Conservation (phyloP, 306 rosid genomes). For the Corylus heterophylla region DNA sequence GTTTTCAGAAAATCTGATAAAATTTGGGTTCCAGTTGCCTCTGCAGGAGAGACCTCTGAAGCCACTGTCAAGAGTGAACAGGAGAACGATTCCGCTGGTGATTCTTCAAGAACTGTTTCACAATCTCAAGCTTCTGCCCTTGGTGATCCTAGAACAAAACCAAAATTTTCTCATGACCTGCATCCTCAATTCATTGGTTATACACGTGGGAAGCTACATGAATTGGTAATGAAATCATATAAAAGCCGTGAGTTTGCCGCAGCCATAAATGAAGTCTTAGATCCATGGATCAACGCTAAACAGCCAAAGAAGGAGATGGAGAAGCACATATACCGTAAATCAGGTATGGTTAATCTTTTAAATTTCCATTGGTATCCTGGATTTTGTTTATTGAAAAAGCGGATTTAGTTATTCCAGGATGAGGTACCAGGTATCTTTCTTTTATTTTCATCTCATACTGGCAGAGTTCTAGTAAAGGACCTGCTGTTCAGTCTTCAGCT, state of each 20-base stretch:
- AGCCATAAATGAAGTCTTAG: conserved; percentile 91
- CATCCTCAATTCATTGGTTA: conserved; percentile 93
- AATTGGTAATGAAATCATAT: conserved; percentile 88
- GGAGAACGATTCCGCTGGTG: conserved; percentile 45
- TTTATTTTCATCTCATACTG: conserved; percentile 3
- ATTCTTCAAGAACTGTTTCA: conserved; percentile 37
- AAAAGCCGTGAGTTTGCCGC: conserved; percentile 97
- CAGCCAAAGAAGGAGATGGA: conserved; percentile 94
- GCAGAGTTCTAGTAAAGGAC: neutral
- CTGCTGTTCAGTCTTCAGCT: neutral
- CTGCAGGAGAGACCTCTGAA: conserved; percentile 63
- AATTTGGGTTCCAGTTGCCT: conserved; percentile 87
- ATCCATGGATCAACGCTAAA: conserved; percentile 94
- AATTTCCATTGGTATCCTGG: neutral
- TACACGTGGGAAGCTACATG: conserved; percentile 88
- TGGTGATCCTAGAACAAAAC: conserved; percentile 27
- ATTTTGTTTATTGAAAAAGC: neutral
- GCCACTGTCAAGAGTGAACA: conserved; percentile 33
- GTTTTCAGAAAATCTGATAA: conserved; percentile 84
- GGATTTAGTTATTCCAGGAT: neutral
- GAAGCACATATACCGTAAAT: conserved; percentile 77
- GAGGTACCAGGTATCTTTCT: neutral
- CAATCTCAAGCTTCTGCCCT: conserved; percentile 35
- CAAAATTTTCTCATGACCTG: conserved; percentile 45
- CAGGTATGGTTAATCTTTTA: conserved; percentile 51